Conservation (phyloP, 768 basidiomycete species). For the Lactarius hengduanensis region DNA sequence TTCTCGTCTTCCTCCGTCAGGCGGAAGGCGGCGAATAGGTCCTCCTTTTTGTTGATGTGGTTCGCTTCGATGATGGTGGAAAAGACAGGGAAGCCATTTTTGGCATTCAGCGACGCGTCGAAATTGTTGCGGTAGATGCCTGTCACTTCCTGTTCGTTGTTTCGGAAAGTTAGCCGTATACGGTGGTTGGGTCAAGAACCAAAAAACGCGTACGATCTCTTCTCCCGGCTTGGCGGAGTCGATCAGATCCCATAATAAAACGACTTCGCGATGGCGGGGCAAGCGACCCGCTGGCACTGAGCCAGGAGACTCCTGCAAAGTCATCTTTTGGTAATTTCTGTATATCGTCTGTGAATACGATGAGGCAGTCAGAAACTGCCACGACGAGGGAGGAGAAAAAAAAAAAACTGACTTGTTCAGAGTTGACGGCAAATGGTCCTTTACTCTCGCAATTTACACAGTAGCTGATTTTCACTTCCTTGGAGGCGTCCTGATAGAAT, state of each 20-base stretch:
- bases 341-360: constrained; percentile 74
- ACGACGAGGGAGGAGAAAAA: neutral
- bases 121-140: constrained; percentile 99
- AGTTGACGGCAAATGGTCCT: constrained; percentile 95
- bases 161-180: constrained; percentile 20
- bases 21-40: constrained; percentile 96
- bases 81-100: constrained; percentile 99
- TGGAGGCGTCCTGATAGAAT: constrained; percentile 95
- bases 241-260: constrained; percentile 96
- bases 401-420: constrained; percentile 68
- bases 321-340: constrained; percentile 99
- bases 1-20: constrained; percentile 96
- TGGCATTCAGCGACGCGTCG: constrained; percentile 95
- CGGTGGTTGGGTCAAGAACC: neutral
- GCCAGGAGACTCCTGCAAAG: constrained; percentile 95
- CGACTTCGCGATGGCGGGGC: constrained; percentile 94
- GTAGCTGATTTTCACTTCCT: constrained; percentile 91
- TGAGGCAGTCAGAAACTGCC: constrained; percentile 4
- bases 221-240: constrained; percentile 98
- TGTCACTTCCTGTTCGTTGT: constrained; percentile 76
- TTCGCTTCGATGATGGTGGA: constrained; percentile 98
- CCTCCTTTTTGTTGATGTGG: constrained; percentile 98
- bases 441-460: constrained; percentile 93
- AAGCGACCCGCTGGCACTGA: constrained; percentile 97
- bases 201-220: constrained; percentile 73